These are phyloP conservation scores for Kwoniella sp. DNA, from an alignment of 768 basidiomycete species.

Conservation along the genomic window DNA sequence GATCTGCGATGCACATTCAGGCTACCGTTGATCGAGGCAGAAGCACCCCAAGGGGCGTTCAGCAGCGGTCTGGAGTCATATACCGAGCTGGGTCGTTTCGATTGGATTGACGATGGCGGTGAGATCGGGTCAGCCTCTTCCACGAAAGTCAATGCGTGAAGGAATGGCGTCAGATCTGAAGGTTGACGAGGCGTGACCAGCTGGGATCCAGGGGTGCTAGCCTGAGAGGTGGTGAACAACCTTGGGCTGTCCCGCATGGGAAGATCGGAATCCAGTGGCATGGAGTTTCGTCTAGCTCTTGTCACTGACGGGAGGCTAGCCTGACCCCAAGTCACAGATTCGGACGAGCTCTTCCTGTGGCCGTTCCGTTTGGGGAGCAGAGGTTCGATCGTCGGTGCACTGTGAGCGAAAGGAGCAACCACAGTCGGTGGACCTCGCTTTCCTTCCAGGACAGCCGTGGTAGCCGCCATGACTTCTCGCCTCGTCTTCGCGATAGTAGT, in stretches of 20 bases:
- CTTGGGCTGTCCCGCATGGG: background rate
- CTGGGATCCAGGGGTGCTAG: background rate
- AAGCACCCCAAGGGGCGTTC: background rate
- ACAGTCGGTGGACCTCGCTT: background rate
- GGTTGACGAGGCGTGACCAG: conserved; percentile 8
- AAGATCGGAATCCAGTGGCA: background rate
- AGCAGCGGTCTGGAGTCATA: background rate
- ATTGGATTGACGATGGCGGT: background rate
- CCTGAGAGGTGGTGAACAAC: background rate
- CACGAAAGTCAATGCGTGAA: conserved; percentile 2
- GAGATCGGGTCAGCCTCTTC: background rate
- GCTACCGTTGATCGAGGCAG: background rate
- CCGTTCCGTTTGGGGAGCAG: background rate
- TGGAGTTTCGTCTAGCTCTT: conserved; percentile 2
- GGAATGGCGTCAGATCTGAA: background rate
- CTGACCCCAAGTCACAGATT: background rate
- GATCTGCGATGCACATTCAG: background rate
- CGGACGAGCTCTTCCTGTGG: background rate
- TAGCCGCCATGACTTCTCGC: conserved; percentile 1
- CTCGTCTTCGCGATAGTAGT: background rate
- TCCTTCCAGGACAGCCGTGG: conserved; percentile 1
- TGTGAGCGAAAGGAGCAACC: too few species aligned
- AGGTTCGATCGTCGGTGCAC: too few species aligned
- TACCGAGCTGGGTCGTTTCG: background rate
- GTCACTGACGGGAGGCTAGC: background rate